Conservation (phyloP, 2,329 filamentous ascomycete genomes). For the Fusarium acutatum region DNA sequence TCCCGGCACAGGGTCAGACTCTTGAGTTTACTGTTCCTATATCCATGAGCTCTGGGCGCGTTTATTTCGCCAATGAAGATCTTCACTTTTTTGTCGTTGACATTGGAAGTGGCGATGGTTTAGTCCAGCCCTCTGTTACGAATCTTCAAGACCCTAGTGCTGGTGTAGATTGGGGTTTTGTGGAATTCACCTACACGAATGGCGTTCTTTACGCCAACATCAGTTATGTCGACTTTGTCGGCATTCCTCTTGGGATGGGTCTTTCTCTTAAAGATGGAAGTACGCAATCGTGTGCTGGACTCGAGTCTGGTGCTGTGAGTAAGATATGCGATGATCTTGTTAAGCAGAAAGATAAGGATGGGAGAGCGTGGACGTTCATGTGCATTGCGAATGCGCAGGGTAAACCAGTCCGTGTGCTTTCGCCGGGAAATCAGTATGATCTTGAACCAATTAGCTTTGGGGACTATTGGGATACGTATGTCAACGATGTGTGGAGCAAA, state of each 20-base stretch:
- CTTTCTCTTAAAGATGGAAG: slow-evolving; percentile 50
- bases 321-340: slow-evolving; percentile 53
- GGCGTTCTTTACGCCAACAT: slow-evolving; percentile 57
- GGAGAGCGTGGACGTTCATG: slow-evolving; percentile 54
- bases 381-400: slow-evolving; percentile 51
- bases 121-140: slow-evolving; percentile 59
- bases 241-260: slow-evolving; percentile 60
- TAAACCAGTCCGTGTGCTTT: slow-evolving; percentile 54
- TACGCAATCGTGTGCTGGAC: slow-evolving; percentile 52
- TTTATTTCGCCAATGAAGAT: slow-evolving; percentile 56
- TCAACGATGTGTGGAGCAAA: slow-evolving; percentile 56
- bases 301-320: slow-evolving; percentile 47
- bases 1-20: slow-evolving; percentile 49
- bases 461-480: slow-evolving; percentile 56
- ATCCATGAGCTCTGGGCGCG: slow-evolving; percentile 51
- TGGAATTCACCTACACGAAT: slow-evolving; percentile 56
- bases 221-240: slow-evolving; percentile 61
- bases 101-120: slow-evolving; percentile 42
- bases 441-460: slow-evolving; percentile 48
- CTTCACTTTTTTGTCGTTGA: slow-evolving; percentile 54
- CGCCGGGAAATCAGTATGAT: slow-evolving; percentile 53
- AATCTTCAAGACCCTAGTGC: slow-evolving; percentile 55
- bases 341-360: slow-evolving; percentile 49
- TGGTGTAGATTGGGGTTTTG: slow-evolving; percentile 58
- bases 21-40: slow-evolving; percentile 52